A percentile compares a stretch with the other conserved stretches of the same genome.
Evolutionary conservation across 306 rosid genomes (phyloP).

Genomic region (Abrus pulchellus): DNA sequence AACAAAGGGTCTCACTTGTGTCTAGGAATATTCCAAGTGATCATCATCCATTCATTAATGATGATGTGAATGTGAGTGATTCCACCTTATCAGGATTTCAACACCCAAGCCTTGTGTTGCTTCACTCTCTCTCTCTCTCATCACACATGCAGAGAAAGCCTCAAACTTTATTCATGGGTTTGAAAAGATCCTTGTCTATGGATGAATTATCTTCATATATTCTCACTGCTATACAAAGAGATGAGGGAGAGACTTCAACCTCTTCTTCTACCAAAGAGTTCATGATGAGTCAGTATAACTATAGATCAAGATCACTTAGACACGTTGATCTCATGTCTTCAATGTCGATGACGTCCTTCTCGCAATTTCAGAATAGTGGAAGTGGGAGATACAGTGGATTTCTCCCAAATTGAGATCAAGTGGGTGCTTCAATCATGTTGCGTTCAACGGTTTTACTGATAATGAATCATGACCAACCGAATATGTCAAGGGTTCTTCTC

Average conservation of each 20-base stretch:
- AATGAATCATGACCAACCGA: neutral
- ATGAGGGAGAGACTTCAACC: slow-evolving; percentile 36
- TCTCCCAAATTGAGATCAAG: slow-evolving; percentile 45
- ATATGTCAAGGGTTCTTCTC: slow-evolving; percentile 1
- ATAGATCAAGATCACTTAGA: slow-evolving; percentile 37
- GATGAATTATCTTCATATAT: slow-evolving; percentile 48
- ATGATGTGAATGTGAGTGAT: neutral
- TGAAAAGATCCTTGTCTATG: slow-evolving; percentile 62
- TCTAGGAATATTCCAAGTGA: neutral
- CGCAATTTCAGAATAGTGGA: slow-evolving; percentile 49
- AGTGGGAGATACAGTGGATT: slow-evolving; percentile 28
- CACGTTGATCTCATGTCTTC: slow-evolving; percentile 55
- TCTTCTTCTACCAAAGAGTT: neutral
- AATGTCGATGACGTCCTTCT: slow-evolving; percentile 47
- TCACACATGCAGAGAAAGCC: slow-evolving; percentile 23
- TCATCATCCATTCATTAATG: neutral
- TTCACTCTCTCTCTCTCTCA: slow-evolving; percentile 43
- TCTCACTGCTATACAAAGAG: slow-evolving; percentile 40
- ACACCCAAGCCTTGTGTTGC: neutral
- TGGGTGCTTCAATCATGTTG: neutral
- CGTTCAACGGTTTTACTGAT: neutral
- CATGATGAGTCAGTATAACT: neutral
- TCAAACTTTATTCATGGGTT: slow-evolving; percentile 3
- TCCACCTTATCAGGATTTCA: neutral
- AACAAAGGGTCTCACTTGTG: neutral